Conservation (phyloP, 2,329 filamentous ascomycete genomes). For the Pseudocercospora crystallina region DNA sequence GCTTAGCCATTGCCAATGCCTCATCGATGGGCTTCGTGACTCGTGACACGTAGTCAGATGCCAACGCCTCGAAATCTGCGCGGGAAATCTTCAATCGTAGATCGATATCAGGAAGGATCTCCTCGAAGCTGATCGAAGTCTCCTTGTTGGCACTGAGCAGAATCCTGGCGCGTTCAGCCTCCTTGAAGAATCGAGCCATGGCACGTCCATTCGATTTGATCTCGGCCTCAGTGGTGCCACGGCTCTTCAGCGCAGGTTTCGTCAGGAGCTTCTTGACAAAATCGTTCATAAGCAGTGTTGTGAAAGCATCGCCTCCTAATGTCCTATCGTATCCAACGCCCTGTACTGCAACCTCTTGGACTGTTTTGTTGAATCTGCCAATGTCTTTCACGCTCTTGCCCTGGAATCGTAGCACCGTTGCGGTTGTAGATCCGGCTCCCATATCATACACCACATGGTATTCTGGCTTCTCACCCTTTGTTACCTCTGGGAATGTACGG, state of each 20-base stretch:
- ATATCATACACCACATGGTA: slow-evolving; percentile 95
- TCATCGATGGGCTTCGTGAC: slow-evolving; percentile 69
- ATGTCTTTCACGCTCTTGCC: slow-evolving; percentile 85
- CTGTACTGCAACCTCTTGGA: slow-evolving; percentile 90
- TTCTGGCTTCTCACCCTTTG: slow-evolving; percentile 81
- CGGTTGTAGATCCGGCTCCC: slow-evolving; percentile 92
- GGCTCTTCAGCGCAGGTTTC: slow-evolving; percentile 62
- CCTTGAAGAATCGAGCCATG: slow-evolving; percentile 87
- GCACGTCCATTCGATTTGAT: slow-evolving; percentile 77
- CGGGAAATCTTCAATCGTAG: slow-evolving; percentile 89
- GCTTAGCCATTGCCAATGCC: slow-evolving; percentile 70
- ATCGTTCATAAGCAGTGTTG: slow-evolving; percentile 82
- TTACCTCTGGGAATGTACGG: slow-evolving; percentile 81
- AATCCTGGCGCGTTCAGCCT: slow-evolving; percentile 82
- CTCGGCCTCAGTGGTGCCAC: slow-evolving; percentile 60
- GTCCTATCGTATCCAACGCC: slow-evolving; percentile 86
- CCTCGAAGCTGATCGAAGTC: slow-evolving; percentile 78
- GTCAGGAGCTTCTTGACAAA: slow-evolving; percentile 79
- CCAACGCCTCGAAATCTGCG: slow-evolving; percentile 76
- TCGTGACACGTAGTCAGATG: slow-evolving; percentile 65
- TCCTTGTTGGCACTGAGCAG: slow-evolving; percentile 91
- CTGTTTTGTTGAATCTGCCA: slow-evolving; percentile 90
- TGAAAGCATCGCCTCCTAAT: slow-evolving; percentile 86
- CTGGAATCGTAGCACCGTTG: slow-evolving; percentile 86
- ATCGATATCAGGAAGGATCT: slow-evolving; percentile 85